Evolutionary conservation across 352 stramenopile species (phyloP).

Genomic region (Pythium periplocum): DNA sequence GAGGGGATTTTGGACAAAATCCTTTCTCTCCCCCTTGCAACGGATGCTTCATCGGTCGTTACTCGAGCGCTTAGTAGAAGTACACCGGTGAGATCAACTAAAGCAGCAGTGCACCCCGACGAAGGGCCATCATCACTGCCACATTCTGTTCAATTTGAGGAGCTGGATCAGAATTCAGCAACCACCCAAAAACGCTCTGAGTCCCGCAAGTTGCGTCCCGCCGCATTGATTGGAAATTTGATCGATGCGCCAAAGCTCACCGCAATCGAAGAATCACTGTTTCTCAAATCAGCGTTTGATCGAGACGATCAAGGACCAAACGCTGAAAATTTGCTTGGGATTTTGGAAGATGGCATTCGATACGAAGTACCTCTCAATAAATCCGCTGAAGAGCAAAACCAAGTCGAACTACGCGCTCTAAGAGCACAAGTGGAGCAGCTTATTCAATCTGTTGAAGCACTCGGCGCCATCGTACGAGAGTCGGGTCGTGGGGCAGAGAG

Average conservation of each 20-base stretch:
- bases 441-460: conserved; percentile 17
- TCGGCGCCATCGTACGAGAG: no score
- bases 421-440: conserved; percentile 37
- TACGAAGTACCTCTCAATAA: conserved; percentile 46
- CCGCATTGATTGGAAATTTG: conserved; percentile 17
- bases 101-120: conserved; percentile 10
- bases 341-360: conserved; percentile 47
- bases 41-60: conserved; percentile 10
- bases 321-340: conserved; percentile 11
- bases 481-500: no score
- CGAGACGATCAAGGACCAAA: conserved; percentile 22
- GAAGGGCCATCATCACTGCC: neutral
- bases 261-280: conserved; percentile 28
- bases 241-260: conserved; percentile 31
- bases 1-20: conserved; percentile 22
- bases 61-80: conserved; percentile 6
- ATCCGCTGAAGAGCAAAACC: conserved; percentile 17
- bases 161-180: no score
- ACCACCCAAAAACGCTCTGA: no score
- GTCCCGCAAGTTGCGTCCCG: neutral
- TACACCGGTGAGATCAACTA: conserved; percentile 1
- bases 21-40: conserved; percentile 13
- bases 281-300: conserved; percentile 44
- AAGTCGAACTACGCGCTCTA: conserved; percentile 25
- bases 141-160: no score